Conservation (phyloP, 2,329 filamentous ascomycete species). For the Phialophora macrospora region DNA sequence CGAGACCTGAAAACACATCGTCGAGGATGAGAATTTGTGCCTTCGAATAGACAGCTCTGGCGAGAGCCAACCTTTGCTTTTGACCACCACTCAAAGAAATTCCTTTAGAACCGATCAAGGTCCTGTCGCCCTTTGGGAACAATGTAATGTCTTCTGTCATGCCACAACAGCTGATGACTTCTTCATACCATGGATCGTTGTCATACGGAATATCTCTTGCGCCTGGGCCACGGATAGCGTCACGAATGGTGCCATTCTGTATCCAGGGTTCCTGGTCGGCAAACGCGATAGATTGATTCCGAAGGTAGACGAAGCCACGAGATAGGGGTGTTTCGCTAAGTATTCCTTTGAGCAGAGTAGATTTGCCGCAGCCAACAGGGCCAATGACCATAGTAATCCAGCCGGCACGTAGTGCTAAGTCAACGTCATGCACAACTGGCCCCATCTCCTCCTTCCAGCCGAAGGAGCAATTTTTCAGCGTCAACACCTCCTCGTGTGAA, state of each 20-base stretch:
- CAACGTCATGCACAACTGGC: constrained; percentile 42
- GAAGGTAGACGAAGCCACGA: constrained; percentile 32
- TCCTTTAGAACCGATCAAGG: constrained; percentile 39
- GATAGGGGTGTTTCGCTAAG: constrained; percentile 34
- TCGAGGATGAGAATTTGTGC: constrained; percentile 57
- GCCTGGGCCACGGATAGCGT: constrained; percentile 38
- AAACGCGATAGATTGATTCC: constrained; percentile 30
- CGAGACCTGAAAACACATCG: constrained; percentile 59
- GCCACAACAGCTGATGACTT: constrained; percentile 39
- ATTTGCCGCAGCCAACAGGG: constrained; percentile 40
- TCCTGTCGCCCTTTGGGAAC: constrained; percentile 38
- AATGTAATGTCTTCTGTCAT: constrained; percentile 39
- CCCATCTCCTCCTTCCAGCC: constrained; percentile 53
- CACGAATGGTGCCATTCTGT: constrained; percentile 34
- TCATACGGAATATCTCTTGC: constrained; percentile 22
- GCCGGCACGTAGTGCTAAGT: constrained; percentile 29
- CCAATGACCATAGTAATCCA: constrained; percentile 40
- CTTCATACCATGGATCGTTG: constrained; percentile 40
- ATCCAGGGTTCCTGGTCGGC: constrained; percentile 38
- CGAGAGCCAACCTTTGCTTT: constrained; percentile 49
- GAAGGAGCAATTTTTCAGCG: constrained; percentile 52
- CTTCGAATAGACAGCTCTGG: constrained; percentile 58
- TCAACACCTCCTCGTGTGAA: constrained; percentile 17
- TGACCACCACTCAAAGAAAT: constrained; percentile 42
- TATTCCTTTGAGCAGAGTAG: constrained; percentile 36